Conservation (phyloP, 148 eudicot genomes). For the Talinum fruticosum region DNA sequence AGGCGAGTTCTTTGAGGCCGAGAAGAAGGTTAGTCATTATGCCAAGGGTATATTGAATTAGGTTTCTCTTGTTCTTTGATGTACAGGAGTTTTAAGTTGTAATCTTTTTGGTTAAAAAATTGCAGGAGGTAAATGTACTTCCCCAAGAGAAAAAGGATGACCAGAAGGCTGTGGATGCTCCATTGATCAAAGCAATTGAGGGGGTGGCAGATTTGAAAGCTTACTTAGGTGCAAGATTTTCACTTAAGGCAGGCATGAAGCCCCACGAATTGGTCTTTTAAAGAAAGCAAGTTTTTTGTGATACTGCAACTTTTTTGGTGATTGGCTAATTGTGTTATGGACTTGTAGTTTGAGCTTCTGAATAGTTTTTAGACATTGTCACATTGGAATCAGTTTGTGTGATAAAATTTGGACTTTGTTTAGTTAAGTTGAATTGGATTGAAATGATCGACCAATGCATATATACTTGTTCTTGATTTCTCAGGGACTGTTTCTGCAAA, state of each 20-base stretch:
- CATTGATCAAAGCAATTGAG: conserved; percentile 55
- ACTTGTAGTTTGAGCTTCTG: too few relatives aligned
- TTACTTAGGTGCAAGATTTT: conserved; percentile 66
- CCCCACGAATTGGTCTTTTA: conserved; percentile 71
- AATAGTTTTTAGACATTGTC: too few relatives aligned
- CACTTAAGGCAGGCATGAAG: conserved; percentile 65
- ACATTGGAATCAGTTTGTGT: too few relatives aligned
- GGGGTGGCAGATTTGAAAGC: conserved; percentile 57
- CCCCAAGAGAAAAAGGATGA: conserved; percentile 66
- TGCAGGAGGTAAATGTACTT: conserved; percentile 53
- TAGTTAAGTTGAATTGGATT: too few relatives aligned
- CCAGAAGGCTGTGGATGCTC: conserved; percentile 55
- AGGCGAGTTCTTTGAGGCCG: conserved; percentile 48
- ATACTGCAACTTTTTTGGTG: too few relatives aligned
- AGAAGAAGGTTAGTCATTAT: conserved; percentile 35
- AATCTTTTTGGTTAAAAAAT: not conserved
- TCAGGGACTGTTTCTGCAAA: too few relatives aligned
- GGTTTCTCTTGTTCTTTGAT: not conserved
- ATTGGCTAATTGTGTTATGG: too few relatives aligned
- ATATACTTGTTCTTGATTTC: too few relatives aligned
- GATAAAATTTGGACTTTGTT: too few relatives aligned
- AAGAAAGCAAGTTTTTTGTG: conserved; percentile 21
- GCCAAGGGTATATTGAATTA: too few relatives aligned
- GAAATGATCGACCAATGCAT: too few relatives aligned
- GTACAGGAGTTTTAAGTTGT: not conserved